Evolutionary conservation across 2,329 filamentous ascomycete genomes (phyloP).

Genomic region (Diaporthe sp.): DNA sequence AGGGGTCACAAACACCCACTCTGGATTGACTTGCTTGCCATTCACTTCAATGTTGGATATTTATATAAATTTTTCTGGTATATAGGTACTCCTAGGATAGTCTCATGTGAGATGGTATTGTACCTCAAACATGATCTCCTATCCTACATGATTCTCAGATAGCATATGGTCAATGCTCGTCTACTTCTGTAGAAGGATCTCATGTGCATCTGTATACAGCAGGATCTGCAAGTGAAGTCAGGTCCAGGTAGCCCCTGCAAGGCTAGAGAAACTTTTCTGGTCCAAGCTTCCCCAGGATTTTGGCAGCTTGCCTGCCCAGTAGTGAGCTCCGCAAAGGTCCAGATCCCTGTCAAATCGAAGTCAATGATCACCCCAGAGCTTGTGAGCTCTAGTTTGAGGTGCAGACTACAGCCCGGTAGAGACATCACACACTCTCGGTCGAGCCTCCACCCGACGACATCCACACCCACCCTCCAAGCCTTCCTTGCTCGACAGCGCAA

Average conservation of each 20-base stretch:
- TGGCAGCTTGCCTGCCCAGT: constrained; percentile 13
- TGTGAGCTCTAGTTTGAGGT: constrained; percentile 16
- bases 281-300: constrained; percentile 35
- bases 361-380: constrained; percentile 35
- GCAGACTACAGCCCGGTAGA: not conserved
- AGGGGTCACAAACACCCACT: not conserved
- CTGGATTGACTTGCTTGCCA: not conserved
- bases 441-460: constrained; percentile 31
- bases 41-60: not conserved
- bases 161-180: not conserved
- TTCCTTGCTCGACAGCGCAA: constrained; percentile 2
- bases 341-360: constrained; percentile 33
- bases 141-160: not conserved
- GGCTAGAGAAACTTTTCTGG: constrained; percentile 31
- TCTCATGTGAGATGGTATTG: not conserved
- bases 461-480: constrained; percentile 22
- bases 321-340: not conserved
- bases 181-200: not conserved
- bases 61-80: too few species aligned
- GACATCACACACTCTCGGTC: constrained; percentile 3
- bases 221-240: not conserved
- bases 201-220: not conserved
- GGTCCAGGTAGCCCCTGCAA: constrained; percentile 13
- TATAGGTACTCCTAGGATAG: not conserved
- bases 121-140: too few species aligned